These are phyloP conservation scores for Phytophthora citrophthora DNA, from an alignment of 352 stramenopile species.

Conservation along the genomic window DNA sequence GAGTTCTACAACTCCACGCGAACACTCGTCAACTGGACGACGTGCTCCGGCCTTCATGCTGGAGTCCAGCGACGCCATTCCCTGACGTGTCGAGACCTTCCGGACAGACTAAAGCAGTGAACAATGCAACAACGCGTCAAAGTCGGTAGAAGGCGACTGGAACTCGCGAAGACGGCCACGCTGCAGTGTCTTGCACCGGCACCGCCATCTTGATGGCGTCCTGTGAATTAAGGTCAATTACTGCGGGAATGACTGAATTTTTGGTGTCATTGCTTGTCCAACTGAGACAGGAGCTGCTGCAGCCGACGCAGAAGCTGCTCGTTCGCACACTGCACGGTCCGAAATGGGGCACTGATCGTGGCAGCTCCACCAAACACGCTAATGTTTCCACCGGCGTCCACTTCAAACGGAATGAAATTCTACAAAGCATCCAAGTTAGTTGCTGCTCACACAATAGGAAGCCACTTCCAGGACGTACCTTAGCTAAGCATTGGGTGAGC, in stretches of 20 bases:
- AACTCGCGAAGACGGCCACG: not conserved
- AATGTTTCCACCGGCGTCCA: slow-evolving; percentile 19
- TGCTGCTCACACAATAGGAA: too few relatives aligned
- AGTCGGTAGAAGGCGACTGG: not conserved
- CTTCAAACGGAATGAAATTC: slow-evolving; percentile 35
- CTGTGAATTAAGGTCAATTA: slow-evolving; percentile 1
- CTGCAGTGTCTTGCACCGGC: too few relatives aligned
- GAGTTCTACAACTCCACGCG: not conserved
- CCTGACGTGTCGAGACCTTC: slow-evolving; percentile 55
- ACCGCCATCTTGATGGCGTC: not conserved
- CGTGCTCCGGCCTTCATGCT: slow-evolving; percentile 2
- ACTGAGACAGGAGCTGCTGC: slow-evolving; percentile 41
- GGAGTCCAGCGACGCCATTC: not conserved
- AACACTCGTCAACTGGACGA: slow-evolving; percentile 17
- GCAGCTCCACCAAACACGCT: slow-evolving; percentile 56
- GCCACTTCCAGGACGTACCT: slow-evolving; percentile 14
- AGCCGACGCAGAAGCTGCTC: slow-evolving; percentile 56
- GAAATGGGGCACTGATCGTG: slow-evolving; percentile 50
- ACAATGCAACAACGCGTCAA: not conserved
- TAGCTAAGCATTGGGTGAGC: slow-evolving; percentile 25
- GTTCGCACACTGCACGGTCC: slow-evolving; percentile 41
- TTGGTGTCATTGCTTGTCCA: slow-evolving; percentile 5
- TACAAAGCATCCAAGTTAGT: slow-evolving; percentile 1
- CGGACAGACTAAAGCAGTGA: not conserved
- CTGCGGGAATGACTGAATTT: not conserved